Evolutionary conservation across 306 rosid species (phyloP), one percentile per base, ranked within the genome.

Genomic region (Lablab purpureus): DNA sequence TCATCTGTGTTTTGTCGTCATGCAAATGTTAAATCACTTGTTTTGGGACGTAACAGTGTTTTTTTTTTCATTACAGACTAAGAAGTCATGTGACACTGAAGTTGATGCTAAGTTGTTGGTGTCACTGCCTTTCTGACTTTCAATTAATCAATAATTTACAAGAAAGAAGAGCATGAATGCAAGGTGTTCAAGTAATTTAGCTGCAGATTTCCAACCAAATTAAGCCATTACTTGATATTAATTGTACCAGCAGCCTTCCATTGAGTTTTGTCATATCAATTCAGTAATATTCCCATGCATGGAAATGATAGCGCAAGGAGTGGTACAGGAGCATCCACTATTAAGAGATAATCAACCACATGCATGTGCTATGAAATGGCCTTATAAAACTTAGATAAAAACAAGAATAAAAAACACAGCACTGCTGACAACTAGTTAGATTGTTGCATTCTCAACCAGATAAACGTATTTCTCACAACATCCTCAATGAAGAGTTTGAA

Each of bases 11-110:
- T 3, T 62, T 46, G 22, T 63, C 62, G 62, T 18, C 63, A 62
- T 46, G 69, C 69, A 43, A 17, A 17, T 74, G 79, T 45, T 60
- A 60, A 37, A 56, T 74, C 71, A 62, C 49, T 62, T 60, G 22
- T 45, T 45, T 75, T 75, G 49, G 60, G 18, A 43, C 71, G 18
- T 3, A 30, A 30, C 13, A 7, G 45, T 15, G 19, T n/a, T n/a
- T n/a, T n/a, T 37, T 56, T 51, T 52, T 71, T 0, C 63, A 50
- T 15, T 6, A 30, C 67, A 14, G 51, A 40, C 41, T 27, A 23
- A 12, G 60, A 49, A 52, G 45, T 36, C 40, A 22, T 23, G 67
- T 22, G 55, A 56, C 49, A 17, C 51, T 72, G 36, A 34, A 71
- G 27, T 50, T 71, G 46, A 17, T 70, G 27, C 17, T 46, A 18